Evolutionary conservation across 805 yeast species (phyloP).

Genomic region (Myxozyma udenii): DNA sequence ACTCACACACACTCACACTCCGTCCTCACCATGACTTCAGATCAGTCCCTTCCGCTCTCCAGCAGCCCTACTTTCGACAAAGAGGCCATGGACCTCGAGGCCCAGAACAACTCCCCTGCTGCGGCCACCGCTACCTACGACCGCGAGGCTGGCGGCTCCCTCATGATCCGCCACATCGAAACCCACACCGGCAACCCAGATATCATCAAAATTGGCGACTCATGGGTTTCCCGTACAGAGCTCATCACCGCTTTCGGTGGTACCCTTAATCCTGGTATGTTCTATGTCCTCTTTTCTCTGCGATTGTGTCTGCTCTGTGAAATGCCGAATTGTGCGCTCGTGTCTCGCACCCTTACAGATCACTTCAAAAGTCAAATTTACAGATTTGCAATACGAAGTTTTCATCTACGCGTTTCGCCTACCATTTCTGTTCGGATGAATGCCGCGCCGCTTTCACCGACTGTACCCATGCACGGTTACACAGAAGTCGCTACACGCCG

Average conservation of each 20-base stretch:
- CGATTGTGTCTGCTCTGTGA: background rate
- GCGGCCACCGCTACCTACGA: background rate
- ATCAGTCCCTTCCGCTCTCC: conserved; percentile 4
- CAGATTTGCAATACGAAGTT: too few relatives aligned
- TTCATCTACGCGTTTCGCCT: too few relatives aligned
- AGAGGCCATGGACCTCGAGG: conserved; percentile 14
- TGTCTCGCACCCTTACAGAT: too few relatives aligned
- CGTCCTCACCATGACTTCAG: background rate
- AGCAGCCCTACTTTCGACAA: conserved; percentile 6
- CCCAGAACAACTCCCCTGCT: background rate
- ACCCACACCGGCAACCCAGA: conserved; percentile 45
- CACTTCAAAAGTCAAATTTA: too few relatives aligned
- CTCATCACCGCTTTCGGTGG: conserved; percentile 59
- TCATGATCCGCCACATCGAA: conserved; percentile 9
- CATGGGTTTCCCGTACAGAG: conserved; percentile 56
- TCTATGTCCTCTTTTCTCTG: background rate
- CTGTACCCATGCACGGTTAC: too few relatives aligned
- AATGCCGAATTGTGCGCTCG: too few relatives aligned
- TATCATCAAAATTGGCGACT: conserved; percentile 67
- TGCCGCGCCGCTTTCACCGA: too few relatives aligned
- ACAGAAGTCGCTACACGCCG: too few relatives aligned
- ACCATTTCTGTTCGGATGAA: background rate
- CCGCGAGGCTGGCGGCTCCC: background rate
- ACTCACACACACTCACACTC: background rate
- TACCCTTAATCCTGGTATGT: conserved; percentile 64